Conservation (phyloP, 2,329 filamentous ascomycete species). For the Chlorencoelia australis region DNA sequence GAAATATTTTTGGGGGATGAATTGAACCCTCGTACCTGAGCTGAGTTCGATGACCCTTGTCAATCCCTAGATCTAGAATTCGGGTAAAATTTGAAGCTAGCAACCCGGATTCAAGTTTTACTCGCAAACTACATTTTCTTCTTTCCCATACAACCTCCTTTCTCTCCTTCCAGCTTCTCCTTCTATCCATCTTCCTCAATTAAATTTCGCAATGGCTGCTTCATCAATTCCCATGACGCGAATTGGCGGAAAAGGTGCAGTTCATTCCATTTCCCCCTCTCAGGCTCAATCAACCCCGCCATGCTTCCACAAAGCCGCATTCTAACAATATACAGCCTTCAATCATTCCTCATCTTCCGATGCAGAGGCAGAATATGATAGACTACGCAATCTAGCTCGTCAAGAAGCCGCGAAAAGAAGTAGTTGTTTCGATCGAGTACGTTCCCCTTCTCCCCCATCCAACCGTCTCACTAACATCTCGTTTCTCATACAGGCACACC, state of each 20-base stretch:
- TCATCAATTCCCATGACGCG: conserved; percentile 30
- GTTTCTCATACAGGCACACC: conserved; percentile 66
- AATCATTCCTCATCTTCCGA: conserved; percentile 58
- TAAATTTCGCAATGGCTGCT: neutral
- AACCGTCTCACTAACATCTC: conserved; percentile 71
- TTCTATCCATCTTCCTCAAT: neutral
- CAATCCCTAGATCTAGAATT: too few relatives aligned
- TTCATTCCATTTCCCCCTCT: neutral
- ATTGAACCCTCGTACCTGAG: too few relatives aligned
- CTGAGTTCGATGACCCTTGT: too few relatives aligned
- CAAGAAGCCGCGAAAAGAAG: conserved; percentile 70
- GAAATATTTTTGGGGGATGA: neutral
- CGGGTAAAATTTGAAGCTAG: conserved; percentile 4
- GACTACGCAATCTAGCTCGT: conserved; percentile 72
- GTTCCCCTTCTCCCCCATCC: conserved; percentile 71
- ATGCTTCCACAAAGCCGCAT: neutral
- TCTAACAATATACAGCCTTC: conserved; percentile 48
- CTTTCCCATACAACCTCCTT: neutral
- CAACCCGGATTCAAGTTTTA: neutral
- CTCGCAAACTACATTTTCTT: too few relatives aligned
- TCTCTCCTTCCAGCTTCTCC: neutral
- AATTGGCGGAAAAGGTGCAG: conserved; percentile 31
- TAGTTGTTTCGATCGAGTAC: conserved; percentile 63
- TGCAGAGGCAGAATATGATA: conserved; percentile 82
- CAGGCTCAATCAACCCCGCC: neutral